Evolutionary conservation across 2,329 filamentous ascomycete genomes (phyloP).

Genomic region (Scolecobasidium constrictum): DNA sequence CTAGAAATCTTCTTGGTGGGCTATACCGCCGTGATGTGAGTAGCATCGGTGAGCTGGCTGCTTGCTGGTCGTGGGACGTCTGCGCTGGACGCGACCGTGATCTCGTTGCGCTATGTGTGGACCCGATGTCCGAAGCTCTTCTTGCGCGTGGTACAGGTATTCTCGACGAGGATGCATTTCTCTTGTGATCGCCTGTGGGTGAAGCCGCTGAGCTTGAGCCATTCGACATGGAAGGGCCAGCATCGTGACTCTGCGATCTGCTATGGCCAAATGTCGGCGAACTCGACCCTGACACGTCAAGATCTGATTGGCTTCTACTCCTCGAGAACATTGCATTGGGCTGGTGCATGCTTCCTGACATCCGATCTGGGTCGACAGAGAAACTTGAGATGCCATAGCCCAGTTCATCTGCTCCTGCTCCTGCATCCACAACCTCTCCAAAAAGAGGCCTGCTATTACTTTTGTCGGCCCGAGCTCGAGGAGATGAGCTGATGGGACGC

Average conservation of each 20-base stretch:
- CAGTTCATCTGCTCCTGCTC: background rate
- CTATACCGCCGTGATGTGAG: constrained; percentile 9
- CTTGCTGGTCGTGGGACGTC: background rate
- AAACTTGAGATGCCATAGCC: constrained; percentile 8
- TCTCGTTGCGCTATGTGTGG: background rate
- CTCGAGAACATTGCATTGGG: constrained; percentile 6
- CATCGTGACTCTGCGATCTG: background rate
- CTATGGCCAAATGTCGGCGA: constrained; percentile 2
- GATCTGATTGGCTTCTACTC: constrained; percentile 1
- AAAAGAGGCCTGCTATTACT: constrained; percentile 6
- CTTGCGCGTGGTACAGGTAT: constrained; percentile 2
- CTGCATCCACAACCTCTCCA: constrained; percentile 5
- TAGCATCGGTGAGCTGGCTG: constrained; percentile 1
- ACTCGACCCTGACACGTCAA: background rate
- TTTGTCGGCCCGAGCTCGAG: background rate
- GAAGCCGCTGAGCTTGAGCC: background rate
- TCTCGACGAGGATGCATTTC: background rate
- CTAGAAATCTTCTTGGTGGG: constrained; percentile 1
- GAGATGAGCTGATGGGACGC: background rate
- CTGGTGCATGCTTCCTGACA: constrained; percentile 7
- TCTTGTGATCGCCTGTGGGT: background rate
- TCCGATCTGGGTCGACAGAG: no score
- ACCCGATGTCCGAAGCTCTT: constrained; percentile 5
- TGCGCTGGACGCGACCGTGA: background rate
- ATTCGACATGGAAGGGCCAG: background rate